Evolutionary conservation across 2,329 filamentous ascomycete genomes (phyloP).

Genomic region (Penicillium sp.): DNA sequence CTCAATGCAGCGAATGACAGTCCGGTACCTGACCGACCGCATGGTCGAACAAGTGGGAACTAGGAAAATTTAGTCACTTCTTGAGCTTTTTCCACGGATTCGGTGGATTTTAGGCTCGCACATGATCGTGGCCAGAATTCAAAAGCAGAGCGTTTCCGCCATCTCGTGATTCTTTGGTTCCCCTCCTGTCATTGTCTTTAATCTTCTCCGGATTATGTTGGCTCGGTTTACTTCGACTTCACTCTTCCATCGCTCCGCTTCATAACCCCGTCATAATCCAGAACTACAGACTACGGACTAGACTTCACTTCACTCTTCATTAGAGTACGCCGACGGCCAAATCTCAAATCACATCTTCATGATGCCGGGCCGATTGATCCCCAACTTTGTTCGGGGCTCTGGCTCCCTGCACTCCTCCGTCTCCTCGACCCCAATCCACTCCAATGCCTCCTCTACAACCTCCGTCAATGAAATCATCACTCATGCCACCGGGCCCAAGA

Average conservation of each 20-base stretch:
- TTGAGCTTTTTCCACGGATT: constrained; percentile 28
- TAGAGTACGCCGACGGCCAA: too few relatives aligned
- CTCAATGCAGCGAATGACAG: constrained; percentile 14
- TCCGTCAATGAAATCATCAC: constrained; percentile 42
- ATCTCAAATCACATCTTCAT: constrained; percentile 13
- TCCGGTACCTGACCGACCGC: constrained; percentile 22
- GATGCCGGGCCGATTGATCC: constrained; percentile 47
- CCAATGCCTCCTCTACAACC: constrained; percentile 41
- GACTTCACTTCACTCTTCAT: too few relatives aligned
- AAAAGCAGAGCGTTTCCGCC: constrained; percentile 22
- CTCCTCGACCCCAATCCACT: constrained; percentile 34
- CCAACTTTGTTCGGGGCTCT: constrained; percentile 44
- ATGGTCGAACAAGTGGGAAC: constrained; percentile 31
- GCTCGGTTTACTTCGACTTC: constrained; percentile 19
- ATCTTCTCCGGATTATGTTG: constrained; percentile 20
- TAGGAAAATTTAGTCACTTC: constrained; percentile 26
- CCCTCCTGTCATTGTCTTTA: constrained; percentile 8
- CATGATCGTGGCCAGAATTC: constrained; percentile 28
- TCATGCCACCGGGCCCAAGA: constrained; percentile 28
- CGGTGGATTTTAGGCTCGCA: constrained; percentile 23
- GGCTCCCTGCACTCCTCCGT: constrained; percentile 34
- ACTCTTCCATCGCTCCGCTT: constrained; percentile 30
- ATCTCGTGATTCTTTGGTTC: constrained; percentile 20
- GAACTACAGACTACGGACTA: too few relatives aligned
- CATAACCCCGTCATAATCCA: constrained; percentile 13